A percentile compares a stretch with the other conserved stretches of the same genome.
Conservation (phyloP, 257 asterid species). For the Nicotiana attenuata region DNA sequence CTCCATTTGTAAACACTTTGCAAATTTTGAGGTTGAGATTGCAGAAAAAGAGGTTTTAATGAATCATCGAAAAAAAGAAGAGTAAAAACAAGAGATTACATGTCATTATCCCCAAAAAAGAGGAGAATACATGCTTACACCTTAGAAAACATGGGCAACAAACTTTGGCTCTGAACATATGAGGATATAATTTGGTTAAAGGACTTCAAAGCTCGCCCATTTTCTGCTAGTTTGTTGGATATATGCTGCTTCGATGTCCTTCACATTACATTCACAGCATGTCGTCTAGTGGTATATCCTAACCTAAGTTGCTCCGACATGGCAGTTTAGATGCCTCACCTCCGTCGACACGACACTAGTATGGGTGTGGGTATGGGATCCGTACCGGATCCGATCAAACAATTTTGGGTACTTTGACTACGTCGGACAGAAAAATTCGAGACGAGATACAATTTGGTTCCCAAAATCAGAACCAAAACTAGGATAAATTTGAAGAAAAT, state of each 20-base stretch:
- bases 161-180: background rate
- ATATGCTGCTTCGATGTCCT: background rate
- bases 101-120: background rate
- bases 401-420: too few species aligned
- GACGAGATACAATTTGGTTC: too few species aligned
- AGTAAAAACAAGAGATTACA: background rate
- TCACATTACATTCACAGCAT: background rate
- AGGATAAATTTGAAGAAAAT: too few species aligned
- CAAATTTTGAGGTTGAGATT: background rate
- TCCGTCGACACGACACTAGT: too few species aligned
- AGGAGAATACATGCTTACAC: background rate
- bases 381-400: too few species aligned
- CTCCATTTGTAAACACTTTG: background rate
- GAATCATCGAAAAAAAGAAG: background rate
- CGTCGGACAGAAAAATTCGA: too few species aligned
- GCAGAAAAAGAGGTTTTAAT: background rate
- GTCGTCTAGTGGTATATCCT: too few species aligned
- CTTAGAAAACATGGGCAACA: background rate
- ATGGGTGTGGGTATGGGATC: too few species aligned
- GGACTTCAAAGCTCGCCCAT: background rate
- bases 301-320: too few species aligned
- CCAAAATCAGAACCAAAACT: too few species aligned
- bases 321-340: too few species aligned
- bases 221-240: background rate
- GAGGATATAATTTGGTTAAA: background rate